Percentiles rank a stretch among this genome's conserved stretches.
These are phyloP conservation scores for Camelina laxa DNA, from an alignment of 345 rosid genomes.

Conservation along the genomic window DNA sequence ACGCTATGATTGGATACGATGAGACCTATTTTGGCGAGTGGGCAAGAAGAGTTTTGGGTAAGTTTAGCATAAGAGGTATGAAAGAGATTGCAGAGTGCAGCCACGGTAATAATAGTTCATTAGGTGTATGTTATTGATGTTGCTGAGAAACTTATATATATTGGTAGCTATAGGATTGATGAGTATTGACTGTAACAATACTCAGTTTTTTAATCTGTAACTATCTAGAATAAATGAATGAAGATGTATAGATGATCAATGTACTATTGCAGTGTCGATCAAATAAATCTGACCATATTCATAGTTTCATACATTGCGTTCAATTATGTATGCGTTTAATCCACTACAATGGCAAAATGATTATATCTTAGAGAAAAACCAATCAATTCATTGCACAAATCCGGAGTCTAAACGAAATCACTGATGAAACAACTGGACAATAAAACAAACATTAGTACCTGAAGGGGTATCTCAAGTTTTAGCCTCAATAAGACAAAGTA, in stretches of 20 bases:
- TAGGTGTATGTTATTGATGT: neutral
- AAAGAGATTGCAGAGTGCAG: constrained; percentile 22
- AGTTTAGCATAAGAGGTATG: constrained; percentile 46
- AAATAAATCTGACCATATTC: neutral
- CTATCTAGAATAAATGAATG: neutral
- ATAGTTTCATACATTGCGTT: neutral
- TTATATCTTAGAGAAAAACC: constrained; percentile 12
- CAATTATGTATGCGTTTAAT: neutral
- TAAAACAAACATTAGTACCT: constrained; percentile 10
- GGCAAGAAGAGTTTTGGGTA: constrained; percentile 54
- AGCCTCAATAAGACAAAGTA: neutral
- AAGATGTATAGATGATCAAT: neutral
- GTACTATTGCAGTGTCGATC: neutral
- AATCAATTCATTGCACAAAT: constrained; percentile 1
- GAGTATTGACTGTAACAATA: neutral
- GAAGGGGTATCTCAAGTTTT: constrained; percentile 5
- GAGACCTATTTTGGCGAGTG: constrained; percentile 58
- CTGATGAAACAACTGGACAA: neutral
- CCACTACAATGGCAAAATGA: neutral
- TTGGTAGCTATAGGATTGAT: too few relatives aligned
- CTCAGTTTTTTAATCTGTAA: neutral
- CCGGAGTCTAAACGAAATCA: neutral
- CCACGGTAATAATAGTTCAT: neutral
- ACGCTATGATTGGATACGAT: constrained; percentile 60
- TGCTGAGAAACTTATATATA: neutral